Evolutionary conservation across 108 stramenopile genomes (phyloP), one percentile per base, ranked within the genome.

Genomic region (Fistulifera solaris): DNA sequence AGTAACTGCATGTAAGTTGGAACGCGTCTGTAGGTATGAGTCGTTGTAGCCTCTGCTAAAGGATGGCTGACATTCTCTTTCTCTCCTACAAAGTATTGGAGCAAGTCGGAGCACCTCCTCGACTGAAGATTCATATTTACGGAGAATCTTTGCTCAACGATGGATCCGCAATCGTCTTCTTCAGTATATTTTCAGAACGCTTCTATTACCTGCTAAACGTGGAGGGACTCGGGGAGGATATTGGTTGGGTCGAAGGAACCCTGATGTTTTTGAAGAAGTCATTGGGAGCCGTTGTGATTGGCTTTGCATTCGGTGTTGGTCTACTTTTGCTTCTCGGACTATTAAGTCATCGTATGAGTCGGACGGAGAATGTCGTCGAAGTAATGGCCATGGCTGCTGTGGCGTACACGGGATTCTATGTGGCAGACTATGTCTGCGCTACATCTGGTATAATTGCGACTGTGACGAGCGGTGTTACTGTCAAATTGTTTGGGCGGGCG

Each of bases 341-440:
- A 22, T 70, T 85, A n/a, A 59, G 73, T 62, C 80, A 83, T 13
- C 71, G 81, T 13, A 57, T 89, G 35, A 72, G 69, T 31, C 47
- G 62, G 14, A 78, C 73, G 52, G 87, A 93, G 21, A 85, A 75
- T 56, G 54, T 87, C 6, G 57, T 84, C 4, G 88, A 98, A 67
- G 86, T 94, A 5, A 80, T 80, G 2, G 54, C 86, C 12, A 86
- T 89, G 7, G 59, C 95, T 38, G 65, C 72, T 1, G 49, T 78
- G 17, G 87, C 92, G 12, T 98, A 94, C 72, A 59, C 87, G 21
- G 54, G 83, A 4, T 98, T 71, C 60, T 94, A 80, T 59, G 40
- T 78, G 13, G 70, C 94, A 13, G 94, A 95, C 52, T 68, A 70
- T 23, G 48, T 74, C 35, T 65, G 62, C 40, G n/a, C 49, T 1